phyloP scores from a whole-genome alignment of 2,329 filamentous ascomycete genomes.

The Colletotrichum phormii region DNA sequence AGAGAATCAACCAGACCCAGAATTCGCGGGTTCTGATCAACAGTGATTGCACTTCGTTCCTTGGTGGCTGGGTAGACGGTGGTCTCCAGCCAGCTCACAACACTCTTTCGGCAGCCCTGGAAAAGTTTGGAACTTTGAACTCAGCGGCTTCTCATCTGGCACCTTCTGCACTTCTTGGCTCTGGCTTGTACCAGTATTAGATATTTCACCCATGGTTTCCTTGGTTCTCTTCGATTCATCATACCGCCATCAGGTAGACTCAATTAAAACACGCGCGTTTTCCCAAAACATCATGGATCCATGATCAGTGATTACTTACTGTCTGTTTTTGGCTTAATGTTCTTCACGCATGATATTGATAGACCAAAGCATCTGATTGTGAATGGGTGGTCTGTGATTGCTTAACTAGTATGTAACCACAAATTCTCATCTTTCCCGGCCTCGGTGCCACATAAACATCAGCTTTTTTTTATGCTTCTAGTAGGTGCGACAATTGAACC shows the following conservation, averaged over 20 bases:
- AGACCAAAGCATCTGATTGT: too few relatives aligned
- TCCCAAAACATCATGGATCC: neutral
- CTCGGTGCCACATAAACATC: too few relatives aligned
- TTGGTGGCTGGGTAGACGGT: constrained; percentile 17
- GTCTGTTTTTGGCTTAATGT: too few relatives aligned
- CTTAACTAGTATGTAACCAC: too few relatives aligned
- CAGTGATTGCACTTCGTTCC: constrained; percentile 18
- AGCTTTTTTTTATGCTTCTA: too few relatives aligned
- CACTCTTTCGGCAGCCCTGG: constrained; percentile 13
- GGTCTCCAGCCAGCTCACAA: constrained; percentile 14
- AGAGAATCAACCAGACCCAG: constrained; percentile 1
- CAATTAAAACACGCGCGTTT: neutral
- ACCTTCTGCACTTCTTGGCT: neutral
- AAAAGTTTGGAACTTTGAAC: constrained; percentile 7
- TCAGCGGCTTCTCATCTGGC: neutral
- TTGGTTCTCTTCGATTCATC: neutral
- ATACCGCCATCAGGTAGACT: neutral
- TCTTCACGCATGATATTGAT: too few relatives aligned
- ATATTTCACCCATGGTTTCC: neutral
- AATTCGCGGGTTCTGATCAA: constrained; percentile 7
- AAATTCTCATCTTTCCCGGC: too few relatives aligned
- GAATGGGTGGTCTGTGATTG: too few relatives aligned
- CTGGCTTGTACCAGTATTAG: neutral
- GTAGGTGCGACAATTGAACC: too few relatives aligned
- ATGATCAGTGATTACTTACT: too few relatives aligned